Evolutionary conservation across 495 filamentous ascomycete genomes (phyloP).

Genomic region (Neurospora sp.): DNA sequence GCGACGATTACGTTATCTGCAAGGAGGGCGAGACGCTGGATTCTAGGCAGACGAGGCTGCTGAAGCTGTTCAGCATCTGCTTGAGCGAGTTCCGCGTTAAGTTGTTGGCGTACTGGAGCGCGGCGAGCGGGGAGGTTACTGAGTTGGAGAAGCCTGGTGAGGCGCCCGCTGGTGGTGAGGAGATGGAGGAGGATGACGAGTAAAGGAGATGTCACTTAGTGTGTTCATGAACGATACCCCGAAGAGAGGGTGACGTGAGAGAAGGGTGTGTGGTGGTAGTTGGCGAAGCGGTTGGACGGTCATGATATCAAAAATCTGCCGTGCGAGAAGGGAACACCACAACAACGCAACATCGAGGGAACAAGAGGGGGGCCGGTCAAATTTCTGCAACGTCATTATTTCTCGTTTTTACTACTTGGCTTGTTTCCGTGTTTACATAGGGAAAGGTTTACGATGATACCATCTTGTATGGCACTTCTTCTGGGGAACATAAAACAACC

Average conservation of each 20-base stretch:
- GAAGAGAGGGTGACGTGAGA: too few species aligned
- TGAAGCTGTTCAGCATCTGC: conserved; percentile 88
- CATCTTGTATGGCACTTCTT: neutral
- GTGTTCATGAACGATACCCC: too few species aligned
- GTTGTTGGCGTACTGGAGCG: conserved; percentile 65
- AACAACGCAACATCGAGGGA: neutral
- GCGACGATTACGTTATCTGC: conserved; percentile 59
- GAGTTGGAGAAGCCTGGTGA: conserved; percentile 47
- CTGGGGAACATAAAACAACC: neutral
- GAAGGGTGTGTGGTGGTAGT: too few species aligned
- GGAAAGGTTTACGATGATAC: neutral
- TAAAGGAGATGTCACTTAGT: too few species aligned
- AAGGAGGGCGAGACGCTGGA: conserved; percentile 73
- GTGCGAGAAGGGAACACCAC: too few species aligned
- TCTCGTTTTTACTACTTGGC: neutral
- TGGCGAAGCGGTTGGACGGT: too few species aligned
- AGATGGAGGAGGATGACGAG: conserved; percentile 16
- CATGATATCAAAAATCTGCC: too few species aligned
- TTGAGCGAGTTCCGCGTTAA: conserved; percentile 80
- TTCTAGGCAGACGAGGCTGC: conserved; percentile 75
- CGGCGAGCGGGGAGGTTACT: conserved; percentile 47
- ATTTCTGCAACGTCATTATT: neutral
- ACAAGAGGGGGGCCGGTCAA: neutral
- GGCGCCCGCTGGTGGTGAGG: conserved; percentile 22
- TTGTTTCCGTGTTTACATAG: neutral